Evolutionary conservation across 1,284 basidiomycete species (phyloP).

Genomic region (Athelia sp.): DNA sequence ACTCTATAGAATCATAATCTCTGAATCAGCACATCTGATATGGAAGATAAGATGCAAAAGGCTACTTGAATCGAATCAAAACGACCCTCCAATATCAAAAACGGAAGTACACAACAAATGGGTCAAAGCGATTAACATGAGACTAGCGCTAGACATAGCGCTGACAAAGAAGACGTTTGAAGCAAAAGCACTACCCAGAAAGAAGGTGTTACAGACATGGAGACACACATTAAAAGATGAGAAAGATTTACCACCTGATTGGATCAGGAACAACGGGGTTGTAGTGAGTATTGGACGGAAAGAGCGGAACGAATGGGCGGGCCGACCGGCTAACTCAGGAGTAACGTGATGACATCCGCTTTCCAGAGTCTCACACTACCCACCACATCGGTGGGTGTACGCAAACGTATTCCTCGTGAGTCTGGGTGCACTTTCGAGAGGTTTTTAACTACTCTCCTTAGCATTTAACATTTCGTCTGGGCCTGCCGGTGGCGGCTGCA

Average conservation of each 20-base stretch:
- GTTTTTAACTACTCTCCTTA: no score
- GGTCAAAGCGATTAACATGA: neutral
- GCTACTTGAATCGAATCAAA: conserved; percentile 5
- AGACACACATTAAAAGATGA: conserved; percentile 6
- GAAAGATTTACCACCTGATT: conserved; percentile 9
- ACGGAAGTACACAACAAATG: conserved; percentile 4
- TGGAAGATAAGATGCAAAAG: conserved; percentile 9
- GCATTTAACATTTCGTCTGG: no score
- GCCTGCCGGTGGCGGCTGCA: no score
- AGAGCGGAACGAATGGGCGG: neutral
- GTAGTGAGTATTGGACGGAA: conserved; percentile 13
- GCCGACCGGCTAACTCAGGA: neutral
- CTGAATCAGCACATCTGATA: conserved; percentile 9
- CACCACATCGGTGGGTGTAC: neutral
- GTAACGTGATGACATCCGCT: neutral
- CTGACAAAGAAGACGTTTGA: conserved; percentile 3
- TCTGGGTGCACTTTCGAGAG: conserved; percentile 3
- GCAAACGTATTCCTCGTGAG: conserved; percentile 11
- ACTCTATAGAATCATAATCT: conserved; percentile 6
- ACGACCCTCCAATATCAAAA: conserved; percentile 1
- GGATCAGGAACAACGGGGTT: conserved; percentile 11
- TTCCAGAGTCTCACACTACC: conserved; percentile 1
- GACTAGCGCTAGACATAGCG: neutral
- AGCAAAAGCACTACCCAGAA: conserved; percentile 6
- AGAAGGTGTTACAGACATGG: conserved; percentile 9